Percentiles rank a stretch among this genome's conserved stretches.
Evolutionary conservation across 2,329 filamentous ascomycete genomes (phyloP).

Genomic region (Arthrobotrys pseudoclavata): DNA sequence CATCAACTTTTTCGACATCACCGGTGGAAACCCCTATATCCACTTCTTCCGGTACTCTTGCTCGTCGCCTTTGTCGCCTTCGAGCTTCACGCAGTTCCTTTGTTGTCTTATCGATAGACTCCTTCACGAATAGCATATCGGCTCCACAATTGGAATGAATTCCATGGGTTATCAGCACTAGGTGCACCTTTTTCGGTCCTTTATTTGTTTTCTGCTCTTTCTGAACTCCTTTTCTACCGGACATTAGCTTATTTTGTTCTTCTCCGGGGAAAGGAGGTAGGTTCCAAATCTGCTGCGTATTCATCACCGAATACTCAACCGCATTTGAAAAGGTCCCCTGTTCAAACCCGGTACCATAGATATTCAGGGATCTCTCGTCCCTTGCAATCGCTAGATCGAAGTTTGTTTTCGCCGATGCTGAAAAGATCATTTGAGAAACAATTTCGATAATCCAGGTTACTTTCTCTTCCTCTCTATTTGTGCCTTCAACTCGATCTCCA

Average conservation of each 20-base stretch:
- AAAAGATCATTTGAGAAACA: conserved; percentile 93
- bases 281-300: conserved; percentile 92
- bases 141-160: conserved; percentile 94
- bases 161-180: conserved; percentile 93
- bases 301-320: conserved; percentile 82
- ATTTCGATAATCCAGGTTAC: conserved; percentile 93
- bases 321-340: conserved; percentile 77
- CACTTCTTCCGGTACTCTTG: conserved; percentile 69
- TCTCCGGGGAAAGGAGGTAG: conserved; percentile 83
- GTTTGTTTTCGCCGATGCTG: conserved; percentile 84
- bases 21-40: conserved; percentile 50
- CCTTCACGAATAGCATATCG: conserved; percentile 97
- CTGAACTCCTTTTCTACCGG: conserved; percentile 37
- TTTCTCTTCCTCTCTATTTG: conserved; percentile 69
- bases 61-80: conserved; percentile 62
- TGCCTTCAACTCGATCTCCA: conserved; percentile 37
- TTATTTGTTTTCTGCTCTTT: conserved; percentile 65
- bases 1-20: conserved; percentile 59
- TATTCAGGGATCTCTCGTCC: conserved; percentile 80
- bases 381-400: conserved; percentile 89
- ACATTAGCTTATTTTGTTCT: conserved; percentile 64
- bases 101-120: conserved; percentile 90
- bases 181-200: conserved; percentile 83
- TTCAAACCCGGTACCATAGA: conserved; percentile 46
- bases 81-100: conserved; percentile 80